Base-by-base conservation (phyloP, 2,329 filamentous ascomycete species). In the Cladosporium sp. region DNA sequence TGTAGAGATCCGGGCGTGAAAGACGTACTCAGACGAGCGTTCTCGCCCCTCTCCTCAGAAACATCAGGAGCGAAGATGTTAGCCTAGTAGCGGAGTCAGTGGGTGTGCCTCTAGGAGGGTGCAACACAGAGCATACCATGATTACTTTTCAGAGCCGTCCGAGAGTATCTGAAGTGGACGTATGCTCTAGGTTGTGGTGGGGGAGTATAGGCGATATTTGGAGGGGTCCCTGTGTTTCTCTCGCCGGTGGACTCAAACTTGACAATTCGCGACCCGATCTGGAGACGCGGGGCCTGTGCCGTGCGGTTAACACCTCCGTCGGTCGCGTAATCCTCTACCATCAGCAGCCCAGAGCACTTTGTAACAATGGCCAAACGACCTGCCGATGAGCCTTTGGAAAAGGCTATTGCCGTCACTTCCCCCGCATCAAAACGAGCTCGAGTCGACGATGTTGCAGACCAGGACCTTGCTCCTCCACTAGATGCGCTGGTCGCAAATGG, bases 1-100 rank as follows among this genome's bases (percentile, higher is more conserved):
- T 37, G n/a, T 12, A 15, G 50, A 12, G 13, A 17, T n/a, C 7
- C 17, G 7, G 48, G 50, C 17, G 22, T n/a, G 91, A 89, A 45
- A 17, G 15, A 58, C 50, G 24, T 42, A 51, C 48, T 55, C 68
- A 97, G 88, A 83, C 93, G 91, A 70, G 94, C 93, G 89, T 97
- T 97, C 80, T 97, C 93, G 70, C 94, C 94, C 80, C 96, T 97
- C 80, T 97, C 93, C 78, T 97, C 91, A 58, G 89, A 94, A 66
- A 95, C 94, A 74, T 95, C 92, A 76, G 97, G 91, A 70, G 91
- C 90, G 78, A 97, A 97, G 81, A 97, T 97, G 47, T 61, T 64
- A 20, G 63, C 56, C 56, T 58, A 34, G 13, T 10, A 17, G 9
- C 12, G 22, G 25, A n/a, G 52, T 47, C 17, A 55, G 52, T 39